Evolutionary conservation across 2,329 filamentous ascomycete genomes (phyloP), one percentile per base, ranked within the genome.

Genomic region (Cladophialophora chaetospira): DNA sequence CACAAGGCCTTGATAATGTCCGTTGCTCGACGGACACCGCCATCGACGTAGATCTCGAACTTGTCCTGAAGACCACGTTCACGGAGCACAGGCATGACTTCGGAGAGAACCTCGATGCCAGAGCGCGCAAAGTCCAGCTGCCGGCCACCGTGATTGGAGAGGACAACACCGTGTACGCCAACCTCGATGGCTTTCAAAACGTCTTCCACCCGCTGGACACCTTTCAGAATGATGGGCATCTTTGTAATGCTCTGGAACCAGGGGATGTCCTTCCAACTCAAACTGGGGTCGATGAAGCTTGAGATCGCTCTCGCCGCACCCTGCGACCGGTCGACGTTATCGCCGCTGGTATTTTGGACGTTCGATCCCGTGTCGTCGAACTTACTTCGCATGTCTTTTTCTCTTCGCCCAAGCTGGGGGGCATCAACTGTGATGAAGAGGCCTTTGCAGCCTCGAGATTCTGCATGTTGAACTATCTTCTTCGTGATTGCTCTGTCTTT

Each of bases 341-440:
- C 81, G 48, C 88, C 89, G 43, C 75, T 76, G 10, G 77, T 78
- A 55, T 74, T 75, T 74, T 97, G 94, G 11, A 97, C 90, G 68
- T 86, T 88, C 25, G 88, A 88, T 6, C 92, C 93, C 11, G 83
- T 82, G 66, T 96, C 93, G 33, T 84, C 84, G 71, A 95, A 96
- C 74, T 97, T 97, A 64, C 83, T 84, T 35, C 94, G 89, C 94
- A 97, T 97, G 72, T 97, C 94, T 78, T 97, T 99, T 74, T 99
- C 94, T 65, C 94, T 83, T 35, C 94, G 86, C 38, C 94, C 94
- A 19, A 99, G 86, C 74, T 97, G 93, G 4, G 94, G 94, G 50
- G 94, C 94, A 72, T 99, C 94, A 53, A 99, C 94, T 2, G 94
- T 99, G 77, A 99, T 97, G 80, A 99, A 99, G 15, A 99, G 85